These are phyloP conservation scores for Fusarium sp. DNA, from an alignment of 2,329 filamentous ascomycete species.

Conservation along the genomic window DNA sequence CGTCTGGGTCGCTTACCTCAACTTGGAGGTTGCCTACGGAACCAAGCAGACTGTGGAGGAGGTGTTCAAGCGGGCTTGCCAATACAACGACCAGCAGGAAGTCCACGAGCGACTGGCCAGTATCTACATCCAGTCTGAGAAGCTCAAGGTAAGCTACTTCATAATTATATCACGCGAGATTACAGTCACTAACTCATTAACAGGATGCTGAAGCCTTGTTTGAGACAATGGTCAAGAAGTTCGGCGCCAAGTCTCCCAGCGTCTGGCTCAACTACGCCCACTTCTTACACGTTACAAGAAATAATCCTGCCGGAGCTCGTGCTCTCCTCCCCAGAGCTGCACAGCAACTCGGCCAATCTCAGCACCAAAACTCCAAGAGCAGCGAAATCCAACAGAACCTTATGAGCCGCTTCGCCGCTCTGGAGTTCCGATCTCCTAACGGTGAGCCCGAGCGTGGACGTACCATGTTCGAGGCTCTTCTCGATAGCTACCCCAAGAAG, in stretches of 20 bases:
- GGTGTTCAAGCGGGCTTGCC: constrained; percentile 90
- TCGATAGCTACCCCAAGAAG: constrained; percentile 87
- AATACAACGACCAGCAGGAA: constrained; percentile 92
- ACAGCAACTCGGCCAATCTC: constrained; percentile 79
- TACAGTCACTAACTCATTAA: constrained; percentile 48
- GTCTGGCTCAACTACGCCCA: constrained; percentile 96
- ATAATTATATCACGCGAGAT: neutral
- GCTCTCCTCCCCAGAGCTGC: constrained; percentile 84
- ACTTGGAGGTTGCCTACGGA: constrained; percentile 92
- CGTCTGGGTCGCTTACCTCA: constrained; percentile 93
- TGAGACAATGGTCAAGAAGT: constrained; percentile 87
- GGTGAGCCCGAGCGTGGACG: constrained; percentile 91
- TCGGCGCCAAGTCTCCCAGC: constrained; percentile 80
- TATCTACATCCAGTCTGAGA: constrained; percentile 94
- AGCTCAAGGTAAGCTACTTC: constrained; percentile 74
- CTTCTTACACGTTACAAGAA: constrained; percentile 83
- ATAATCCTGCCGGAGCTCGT: constrained; percentile 78
- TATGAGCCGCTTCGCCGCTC: constrained; percentile 87
- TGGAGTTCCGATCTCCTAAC: constrained; percentile 87
- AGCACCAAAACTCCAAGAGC: constrained; percentile 76
- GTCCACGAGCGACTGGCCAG: constrained; percentile 90
- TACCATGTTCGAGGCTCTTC: constrained; percentile 91
- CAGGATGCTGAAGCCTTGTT: constrained; percentile 91
- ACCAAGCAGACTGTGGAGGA: constrained; percentile 84
- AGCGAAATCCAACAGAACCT: constrained; percentile 72